Evolutionary conservation across 352 stramenopile genomes (phyloP).

Genomic region (Saprolegnia parasitica): DNA sequence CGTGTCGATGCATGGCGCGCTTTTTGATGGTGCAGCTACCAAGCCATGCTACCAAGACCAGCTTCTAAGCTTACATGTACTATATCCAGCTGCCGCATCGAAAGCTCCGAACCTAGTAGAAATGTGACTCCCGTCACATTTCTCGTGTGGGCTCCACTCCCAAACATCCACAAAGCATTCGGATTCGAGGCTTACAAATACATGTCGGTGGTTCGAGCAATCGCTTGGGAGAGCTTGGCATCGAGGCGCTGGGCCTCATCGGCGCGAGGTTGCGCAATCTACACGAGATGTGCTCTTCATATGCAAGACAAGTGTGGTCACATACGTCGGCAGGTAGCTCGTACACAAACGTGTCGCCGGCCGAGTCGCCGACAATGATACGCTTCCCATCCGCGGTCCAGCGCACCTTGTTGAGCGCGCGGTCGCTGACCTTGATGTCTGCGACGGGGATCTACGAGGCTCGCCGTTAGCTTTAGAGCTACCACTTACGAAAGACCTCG

Average conservation of each 20-base stretch:
- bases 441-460: constrained; percentile 42
- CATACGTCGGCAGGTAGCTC: constrained; percentile 73
- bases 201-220: constrained; percentile 24
- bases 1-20: too few species aligned
- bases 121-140: too few species aligned
- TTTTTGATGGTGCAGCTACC: too few species aligned
- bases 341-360: constrained; percentile 67
- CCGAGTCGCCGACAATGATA: constrained; percentile 72
- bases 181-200: constrained; percentile 18
- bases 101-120: too few species aligned
- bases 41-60: too few species aligned
- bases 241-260: constrained; percentile 63
- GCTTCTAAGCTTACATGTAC: too few species aligned
- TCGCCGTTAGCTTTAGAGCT: not conserved
- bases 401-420: constrained; percentile 79
- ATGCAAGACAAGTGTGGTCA: not conserved
- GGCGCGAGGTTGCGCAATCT: constrained; percentile 60
- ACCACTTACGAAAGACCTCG: constrained; percentile 33
- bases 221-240: constrained; percentile 43
- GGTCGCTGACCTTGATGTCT: constrained; percentile 59
- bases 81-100: too few species aligned
- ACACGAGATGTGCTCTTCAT: constrained; percentile 9
- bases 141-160: too few species aligned
- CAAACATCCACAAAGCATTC: too few species aligned
- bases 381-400: constrained; percentile 76